These are phyloP conservation scores for Neonothopanus nambi DNA, from an alignment of 1,284 basidiomycete species.

Conservation along the genomic window DNA sequence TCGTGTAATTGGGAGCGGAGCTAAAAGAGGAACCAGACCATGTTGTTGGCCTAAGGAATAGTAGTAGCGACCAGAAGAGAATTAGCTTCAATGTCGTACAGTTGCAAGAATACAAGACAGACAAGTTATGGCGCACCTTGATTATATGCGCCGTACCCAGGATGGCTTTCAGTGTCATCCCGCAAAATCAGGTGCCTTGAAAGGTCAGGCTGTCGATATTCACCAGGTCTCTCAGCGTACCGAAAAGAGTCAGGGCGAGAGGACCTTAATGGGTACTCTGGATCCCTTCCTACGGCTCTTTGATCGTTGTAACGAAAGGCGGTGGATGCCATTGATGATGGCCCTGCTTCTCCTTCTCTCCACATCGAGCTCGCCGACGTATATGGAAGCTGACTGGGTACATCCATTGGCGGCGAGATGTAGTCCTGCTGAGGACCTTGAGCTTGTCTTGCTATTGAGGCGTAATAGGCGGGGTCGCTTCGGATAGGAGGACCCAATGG, in stretches of 20 bases:
- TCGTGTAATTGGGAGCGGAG: slow-evolving; percentile 3
- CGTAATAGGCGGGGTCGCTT: slow-evolving; percentile 32
- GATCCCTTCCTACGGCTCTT: too few relatives aligned
- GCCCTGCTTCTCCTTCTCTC: slow-evolving; percentile 35
- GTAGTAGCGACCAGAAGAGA: background rate
- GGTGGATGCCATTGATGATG: slow-evolving; percentile 14
- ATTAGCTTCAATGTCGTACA: background rate
- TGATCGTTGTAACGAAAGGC: too few relatives aligned
- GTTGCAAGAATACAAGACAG: background rate
- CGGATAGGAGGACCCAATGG: slow-evolving; percentile 29
- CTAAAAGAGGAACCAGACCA: slow-evolving; percentile 5
- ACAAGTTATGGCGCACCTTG: slow-evolving; percentile 7
- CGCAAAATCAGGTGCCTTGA: too few relatives aligned
- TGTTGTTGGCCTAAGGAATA: slow-evolving; percentile 1
- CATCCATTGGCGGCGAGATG: background rate
- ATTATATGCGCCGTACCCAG: slow-evolving; percentile 5
- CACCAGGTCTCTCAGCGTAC: too few relatives aligned
- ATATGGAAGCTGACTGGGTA: background rate
- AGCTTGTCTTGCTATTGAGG: slow-evolving; percentile 18
- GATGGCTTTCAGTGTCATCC: background rate
- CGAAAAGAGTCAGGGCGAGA: too few relatives aligned
- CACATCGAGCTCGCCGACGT: background rate
- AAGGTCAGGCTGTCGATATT: too few relatives aligned
- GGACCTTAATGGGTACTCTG: too few relatives aligned
- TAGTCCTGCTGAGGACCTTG: slow-evolving; percentile 6